Evolutionary conservation across 768 basidiomycete genomes (phyloP), one percentile per base, ranked within the genome.

Genomic region (Nidularia pulvinata): DNA sequence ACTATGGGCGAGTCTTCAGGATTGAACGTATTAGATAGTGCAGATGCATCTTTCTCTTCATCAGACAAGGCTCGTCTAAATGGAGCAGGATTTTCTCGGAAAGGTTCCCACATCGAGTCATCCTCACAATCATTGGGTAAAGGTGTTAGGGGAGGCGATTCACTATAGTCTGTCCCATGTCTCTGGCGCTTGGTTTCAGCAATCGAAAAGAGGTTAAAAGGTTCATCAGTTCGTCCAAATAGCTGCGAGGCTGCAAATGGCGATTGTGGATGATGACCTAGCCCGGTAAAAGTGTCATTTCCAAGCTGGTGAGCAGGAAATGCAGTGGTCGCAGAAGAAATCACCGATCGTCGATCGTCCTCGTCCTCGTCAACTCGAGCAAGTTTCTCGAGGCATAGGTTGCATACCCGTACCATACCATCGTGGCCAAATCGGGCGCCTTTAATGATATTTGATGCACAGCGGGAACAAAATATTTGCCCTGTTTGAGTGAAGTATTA

Each of bases 401-500:
- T 98, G 72, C 97, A 99, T 7, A 97, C 90, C 52, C 97, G 85
- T 49, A 99, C 82, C 83, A 91, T 92, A n/a, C 94, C 94, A 50
- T 96, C 90, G 55, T 93, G 89, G 4, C 95, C 95, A 63, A 97
- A 98, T 6, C 95, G 86, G 10, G 86, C 81, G 13, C 94, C 95
- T 59, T 95, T 95, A 69, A 98, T 95, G 59, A 97, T 90, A 62
- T 97, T 96, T 33, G 94, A 95, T 2, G 97, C 95, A 68, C 97
- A 99, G 7, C 94, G 85, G 33, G 93, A 93, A 69, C 97, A 99
- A 66, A 98, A 99, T 66, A 99, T 95, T 69, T 97, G 95, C 33
- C 95, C 95, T 90, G 46, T 55, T 34, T 5, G 50, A 46, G 30
- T 9, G 45, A 35, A 43, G 50, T 46, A 30, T 48, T 22, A 33